phyloP scores from a whole-genome alignment of 2,329 filamentous ascomycete species.

The Akanthomyces muscarius region DNA sequence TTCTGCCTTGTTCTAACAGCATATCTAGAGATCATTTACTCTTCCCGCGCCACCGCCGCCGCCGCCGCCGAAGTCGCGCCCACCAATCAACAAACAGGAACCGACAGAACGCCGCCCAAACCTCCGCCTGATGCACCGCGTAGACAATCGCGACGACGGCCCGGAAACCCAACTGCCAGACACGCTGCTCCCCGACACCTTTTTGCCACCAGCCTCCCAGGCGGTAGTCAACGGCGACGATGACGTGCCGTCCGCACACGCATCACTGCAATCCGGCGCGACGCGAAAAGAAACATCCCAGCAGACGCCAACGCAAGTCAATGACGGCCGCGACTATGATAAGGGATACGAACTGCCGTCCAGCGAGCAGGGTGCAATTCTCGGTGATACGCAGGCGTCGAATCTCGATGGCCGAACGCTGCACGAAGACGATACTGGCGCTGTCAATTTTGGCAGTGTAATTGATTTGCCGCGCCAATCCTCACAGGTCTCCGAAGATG shows the following conservation, averaged over 20 bases:
- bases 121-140: conserved; percentile 4
- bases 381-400: conserved; percentile 24
- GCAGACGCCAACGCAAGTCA: conserved; percentile 53
- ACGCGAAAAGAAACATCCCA: conserved; percentile 41
- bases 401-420: conserved; percentile 35
- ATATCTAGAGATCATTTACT: background rate
- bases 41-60: background rate
- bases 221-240: conserved; percentile 3
- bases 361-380: conserved; percentile 26
- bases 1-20: background rate
- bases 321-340: conserved; percentile 54
- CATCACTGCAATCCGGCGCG: conserved; percentile 1
- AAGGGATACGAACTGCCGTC: conserved; percentile 32
- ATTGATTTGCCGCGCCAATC: conserved; percentile 34
- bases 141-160: background rate
- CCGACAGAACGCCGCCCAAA: background rate
- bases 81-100: background rate
- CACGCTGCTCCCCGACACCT: conserved; percentile 17
- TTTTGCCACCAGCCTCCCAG: background rate
- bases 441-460: conserved; percentile 42
- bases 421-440: conserved; percentile 47
- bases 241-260: background rate
- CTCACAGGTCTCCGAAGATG: conserved; percentile 41
- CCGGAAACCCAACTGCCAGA: conserved; percentile 15
- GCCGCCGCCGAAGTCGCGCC: background rate